Evolutionary conservation across 1,139 yeast species (phyloP), one percentile per base, ranked within the genome.

Genomic region (Yamadazyma aaseri): DNA sequence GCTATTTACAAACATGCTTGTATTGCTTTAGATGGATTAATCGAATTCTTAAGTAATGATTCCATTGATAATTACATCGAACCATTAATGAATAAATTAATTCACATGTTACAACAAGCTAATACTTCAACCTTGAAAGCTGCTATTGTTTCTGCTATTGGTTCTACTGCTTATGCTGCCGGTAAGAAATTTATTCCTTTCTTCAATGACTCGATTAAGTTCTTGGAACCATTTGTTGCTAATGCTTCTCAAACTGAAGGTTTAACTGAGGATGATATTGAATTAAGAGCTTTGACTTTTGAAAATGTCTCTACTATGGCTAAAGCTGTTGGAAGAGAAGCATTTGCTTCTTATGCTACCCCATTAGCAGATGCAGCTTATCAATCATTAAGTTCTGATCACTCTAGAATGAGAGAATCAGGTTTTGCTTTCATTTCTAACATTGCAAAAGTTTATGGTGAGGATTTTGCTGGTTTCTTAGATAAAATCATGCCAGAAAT

Each of bases 241-340:
- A 76, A 79, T 52, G 77, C 80, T 53, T 77, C 81, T 17, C 64
- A 66, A 34, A 71, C 78, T 41, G 87, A 81, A 55, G 90, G 89
- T 42, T 64, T 84, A 73, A 65, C 81, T 40, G 90, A 82, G 49
- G 89, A 75, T 45, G 95, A 85, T 50, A 79, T 84, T 48, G 94
- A 85, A 63, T 76, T 90, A 52, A 80, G 94, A 63, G 97, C 96
- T 30, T 75, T 82, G 58, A 86, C 97, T 35, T 81, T 92, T 49
- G 98, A 94, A 66, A 86, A 94, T 53, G 78, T 94, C 47, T 86
- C 97, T 27, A 84, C 96, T 16, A 82, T 92, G 84, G 97, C 96
- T 38, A 79, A 92, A 60, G 97, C 99, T 36, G 97, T 92, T 40
- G 96, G 97, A 45, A 83, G 94, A 37, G 92, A 84, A 50, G 69